Evolutionary conservation across 2,329 filamentous ascomycete species (phyloP), one percentile per base, ranked within the genome.

Genomic region (Cordyceps cateniannulata): DNA sequence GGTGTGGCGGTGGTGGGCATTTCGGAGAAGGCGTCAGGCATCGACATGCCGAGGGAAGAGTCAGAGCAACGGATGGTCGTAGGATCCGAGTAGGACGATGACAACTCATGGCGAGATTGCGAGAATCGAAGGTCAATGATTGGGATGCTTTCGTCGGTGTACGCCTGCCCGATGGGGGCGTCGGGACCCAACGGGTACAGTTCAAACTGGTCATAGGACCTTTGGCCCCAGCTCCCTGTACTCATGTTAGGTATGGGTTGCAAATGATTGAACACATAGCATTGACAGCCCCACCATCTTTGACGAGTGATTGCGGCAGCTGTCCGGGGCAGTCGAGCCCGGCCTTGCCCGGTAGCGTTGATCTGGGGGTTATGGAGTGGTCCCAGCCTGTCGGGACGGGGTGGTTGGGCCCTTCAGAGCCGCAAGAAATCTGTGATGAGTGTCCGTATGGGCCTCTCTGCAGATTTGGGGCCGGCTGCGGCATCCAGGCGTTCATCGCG

Each of bases 11-110:
- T 35, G 4, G 85, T 85, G 54, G 85, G 81, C 71, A 89, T 84
- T 66, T 90, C 87, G 5, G 86, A 87, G 47, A 88, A 76, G 24
- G 79, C 80, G 25, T 86, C 82, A 47, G 82, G 82, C 1, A 83
- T 89, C 18, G 88, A 90, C 75, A 90, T 82, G 44, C 87, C 88
- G 68, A 89, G 89, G 1, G 88, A 90, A 3, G 88, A 90, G 52
- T 87, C 87, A 22, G 88, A 90, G 78, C 89, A 82, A 63, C 86
- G 82, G 64, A 83, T 81, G 49, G 81, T 72, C n/a, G 75, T 76
- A 59, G 79, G 75, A 45, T 85, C 83, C 63, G 82, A 78, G 61
- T 75, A 76, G 62, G 82, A 67, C 20, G 73, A 65, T 38, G 85
- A 81, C 59, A 76, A 73, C n/a, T 86, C 83, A 24, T 71, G 68